Evolutionary conservation across 805 yeast genomes (phyloP).

Genomic region (Yarrowia keelungensis): DNA sequence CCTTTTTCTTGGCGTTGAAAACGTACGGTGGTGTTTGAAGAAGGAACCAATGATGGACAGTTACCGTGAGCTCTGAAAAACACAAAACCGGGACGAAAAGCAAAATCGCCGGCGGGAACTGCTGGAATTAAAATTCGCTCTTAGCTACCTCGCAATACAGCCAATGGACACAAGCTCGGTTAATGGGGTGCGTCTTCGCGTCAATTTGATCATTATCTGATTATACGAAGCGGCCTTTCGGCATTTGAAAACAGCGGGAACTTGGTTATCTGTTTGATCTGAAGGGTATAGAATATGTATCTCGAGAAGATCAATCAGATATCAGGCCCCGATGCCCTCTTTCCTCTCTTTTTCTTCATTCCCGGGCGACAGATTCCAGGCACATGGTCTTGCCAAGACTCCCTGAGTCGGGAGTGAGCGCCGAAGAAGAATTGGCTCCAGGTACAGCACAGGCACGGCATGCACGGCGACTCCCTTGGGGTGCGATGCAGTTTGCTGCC

Average conservation of each 20-base stretch:
- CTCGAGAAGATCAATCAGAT: background rate
- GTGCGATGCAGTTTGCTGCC: slow-evolving; percentile 13
- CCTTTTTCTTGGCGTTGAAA: slow-evolving; percentile 15
- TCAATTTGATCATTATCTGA: background rate
- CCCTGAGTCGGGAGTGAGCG: slow-evolving; percentile 21
- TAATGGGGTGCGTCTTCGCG: slow-evolving; percentile 8
- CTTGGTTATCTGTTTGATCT: background rate
- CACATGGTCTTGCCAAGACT: slow-evolving; percentile 24
- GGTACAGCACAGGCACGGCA: slow-evolving; percentile 23
- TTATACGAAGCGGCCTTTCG: background rate
- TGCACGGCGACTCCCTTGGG: slow-evolving; percentile 13
- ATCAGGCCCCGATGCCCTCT: background rate
- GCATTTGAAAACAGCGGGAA: background rate
- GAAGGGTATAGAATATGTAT: background rate
- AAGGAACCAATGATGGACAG: background rate
- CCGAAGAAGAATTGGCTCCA: slow-evolving; percentile 17
- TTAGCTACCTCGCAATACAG: background rate
- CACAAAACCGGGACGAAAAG: background rate
- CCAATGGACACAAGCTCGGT: background rate
- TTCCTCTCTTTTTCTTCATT: background rate
- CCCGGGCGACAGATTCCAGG: slow-evolving; percentile 17
- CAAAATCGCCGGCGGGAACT: background rate
- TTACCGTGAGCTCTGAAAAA: background rate
- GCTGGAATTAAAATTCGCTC: background rate
- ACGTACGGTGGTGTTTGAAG: background rate